These are phyloP conservation scores for Cordyceps tenuipes DNA, from an alignment of 2,329 filamentous ascomycete species.

Conservation along the genomic window DNA sequence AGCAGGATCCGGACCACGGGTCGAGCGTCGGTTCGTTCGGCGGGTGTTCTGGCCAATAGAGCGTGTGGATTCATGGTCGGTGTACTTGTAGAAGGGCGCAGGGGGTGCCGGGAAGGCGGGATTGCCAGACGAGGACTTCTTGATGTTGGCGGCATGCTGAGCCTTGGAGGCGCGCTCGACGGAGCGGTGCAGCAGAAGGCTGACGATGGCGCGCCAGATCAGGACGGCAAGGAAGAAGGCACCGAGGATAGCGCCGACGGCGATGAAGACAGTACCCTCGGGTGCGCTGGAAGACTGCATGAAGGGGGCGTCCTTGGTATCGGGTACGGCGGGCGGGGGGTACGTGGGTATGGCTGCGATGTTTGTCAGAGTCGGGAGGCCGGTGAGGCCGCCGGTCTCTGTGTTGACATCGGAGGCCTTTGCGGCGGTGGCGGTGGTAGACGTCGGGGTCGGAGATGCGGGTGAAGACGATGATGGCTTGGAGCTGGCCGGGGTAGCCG, in stretches of 20 bases:
- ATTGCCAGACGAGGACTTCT: conserved; percentile 26
- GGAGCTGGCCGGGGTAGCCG: not conserved
- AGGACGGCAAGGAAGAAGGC: conserved; percentile 75
- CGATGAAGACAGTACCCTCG: conserved; percentile 93
- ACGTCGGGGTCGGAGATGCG: not conserved
- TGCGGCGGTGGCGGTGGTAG: not conserved
- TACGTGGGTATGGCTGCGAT: conserved; percentile 43
- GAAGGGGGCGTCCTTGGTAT: conserved; percentile 76
- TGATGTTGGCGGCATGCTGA: conserved; percentile 61
- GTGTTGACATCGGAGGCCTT: not conserved
- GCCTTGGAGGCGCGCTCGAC: conserved; percentile 78
- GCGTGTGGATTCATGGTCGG: conserved; percentile 48
- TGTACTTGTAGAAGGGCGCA: conserved; percentile 57
- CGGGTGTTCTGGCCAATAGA: conserved; percentile 32
- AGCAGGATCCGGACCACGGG: conserved; percentile 44
- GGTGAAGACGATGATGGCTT: not conserved
- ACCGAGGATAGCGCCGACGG: conserved; percentile 79
- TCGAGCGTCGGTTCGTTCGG: conserved; percentile 43
- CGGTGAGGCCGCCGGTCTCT: conserved; percentile 18
- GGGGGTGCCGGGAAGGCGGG: conserved; percentile 47
- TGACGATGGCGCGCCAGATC: conserved; percentile 79
- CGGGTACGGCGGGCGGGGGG: conserved; percentile 69
- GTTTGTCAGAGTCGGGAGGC: conserved; percentile 35
- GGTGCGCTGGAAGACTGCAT: conserved; percentile 82
- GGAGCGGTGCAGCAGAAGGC: conserved; percentile 84